These are phyloP conservation scores for Coemansia sp. DNA, from an alignment of 192 early-diverging fungal species.

Conservation along the genomic window DNA sequence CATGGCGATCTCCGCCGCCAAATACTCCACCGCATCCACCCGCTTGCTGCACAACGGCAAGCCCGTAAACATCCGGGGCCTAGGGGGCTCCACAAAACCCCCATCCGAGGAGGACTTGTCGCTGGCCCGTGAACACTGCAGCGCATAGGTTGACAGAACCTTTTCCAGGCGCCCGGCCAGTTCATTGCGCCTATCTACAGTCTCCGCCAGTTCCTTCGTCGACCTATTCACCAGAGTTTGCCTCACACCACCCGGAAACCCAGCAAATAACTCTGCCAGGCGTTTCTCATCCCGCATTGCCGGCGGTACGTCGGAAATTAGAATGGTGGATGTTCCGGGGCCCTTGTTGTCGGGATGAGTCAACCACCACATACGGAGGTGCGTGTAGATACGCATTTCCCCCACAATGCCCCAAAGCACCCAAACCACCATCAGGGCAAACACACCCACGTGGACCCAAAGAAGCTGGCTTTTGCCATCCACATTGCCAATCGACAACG, in stretches of 20 bases:
- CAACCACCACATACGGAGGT: constrained; percentile 60
- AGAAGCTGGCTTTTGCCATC: constrained; percentile 39
- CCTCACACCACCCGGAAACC: constrained; percentile 65
- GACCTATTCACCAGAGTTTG: constrained; percentile 60
- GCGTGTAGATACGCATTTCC: constrained; percentile 55
- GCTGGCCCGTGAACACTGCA: constrained; percentile 27
- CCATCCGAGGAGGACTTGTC: constrained; percentile 6
- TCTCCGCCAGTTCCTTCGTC: constrained; percentile 43
- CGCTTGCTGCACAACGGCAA: not conserved
- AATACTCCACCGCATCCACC: constrained; percentile 51
- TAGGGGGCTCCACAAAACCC: too few relatives aligned
- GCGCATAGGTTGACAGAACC: constrained; percentile 46
- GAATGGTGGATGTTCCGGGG: constrained; percentile 57
- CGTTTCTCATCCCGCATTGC: constrained; percentile 42
- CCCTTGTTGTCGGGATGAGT: constrained; percentile 48
- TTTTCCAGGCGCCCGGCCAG: constrained; percentile 50
- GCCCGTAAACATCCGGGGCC: too few relatives aligned
- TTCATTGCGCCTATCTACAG: constrained; percentile 49
- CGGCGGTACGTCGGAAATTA: constrained; percentile 64
- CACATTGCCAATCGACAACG: constrained; percentile 71
- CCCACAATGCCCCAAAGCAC: constrained; percentile 50
- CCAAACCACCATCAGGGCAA: constrained; percentile 17
- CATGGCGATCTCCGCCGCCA: constrained; percentile 16
- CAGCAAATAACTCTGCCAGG: constrained; percentile 49
- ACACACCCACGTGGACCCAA: constrained; percentile 66